Evolutionary conservation across 1,284 basidiomycete genomes (phyloP).

Genomic region (Fomitopsis betulina): DNA sequence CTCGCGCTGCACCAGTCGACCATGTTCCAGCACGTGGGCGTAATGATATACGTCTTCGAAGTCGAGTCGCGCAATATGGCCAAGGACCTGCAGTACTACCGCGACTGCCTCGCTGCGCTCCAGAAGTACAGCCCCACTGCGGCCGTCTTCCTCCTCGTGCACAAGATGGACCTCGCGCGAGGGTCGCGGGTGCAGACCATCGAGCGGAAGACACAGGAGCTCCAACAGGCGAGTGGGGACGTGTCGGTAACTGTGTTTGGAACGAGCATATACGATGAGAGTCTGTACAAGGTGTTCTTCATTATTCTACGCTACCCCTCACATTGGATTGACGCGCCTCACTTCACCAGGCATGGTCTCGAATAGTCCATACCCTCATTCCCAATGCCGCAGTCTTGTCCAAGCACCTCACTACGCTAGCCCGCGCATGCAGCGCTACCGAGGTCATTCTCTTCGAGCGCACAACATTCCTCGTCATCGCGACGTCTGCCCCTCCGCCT

Average conservation of each 20-base stretch:
- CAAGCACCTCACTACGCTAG: conserved; percentile 81
- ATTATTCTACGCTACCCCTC: conserved; percentile 2
- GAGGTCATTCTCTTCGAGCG: conserved; percentile 97
- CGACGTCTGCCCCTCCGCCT: conserved; percentile 50
- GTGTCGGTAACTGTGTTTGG: conserved; percentile 70
- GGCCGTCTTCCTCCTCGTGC: conserved; percentile 85
- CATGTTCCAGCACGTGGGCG: conserved; percentile 94
- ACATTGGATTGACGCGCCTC: neutral
- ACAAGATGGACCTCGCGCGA: conserved; percentile 93
- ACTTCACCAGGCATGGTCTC: conserved; percentile 84
- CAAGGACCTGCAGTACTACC: conserved; percentile 85
- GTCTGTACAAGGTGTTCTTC: conserved; percentile 80
- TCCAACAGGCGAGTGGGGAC: conserved; percentile 62
- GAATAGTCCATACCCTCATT: conserved; percentile 94
- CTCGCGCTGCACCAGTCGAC: conserved; percentile 86
- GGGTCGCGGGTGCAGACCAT: conserved; percentile 56
- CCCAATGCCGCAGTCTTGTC: conserved; percentile 91
- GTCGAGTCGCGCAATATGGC: conserved; percentile 71
- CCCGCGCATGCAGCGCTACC: conserved; percentile 80
- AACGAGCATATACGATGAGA: conserved; percentile 99
- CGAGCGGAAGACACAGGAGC: conserved; percentile 63
- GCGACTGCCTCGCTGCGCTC: conserved; percentile 80
- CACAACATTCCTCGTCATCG: conserved; percentile 96
- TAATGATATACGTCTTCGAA: conserved; percentile 98
- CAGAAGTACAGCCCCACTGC: conserved; percentile 76